Base-by-base conservation (phyloP, 2,329 filamentous ascomycete genomes). In the Clathrospora elynae region DNA sequence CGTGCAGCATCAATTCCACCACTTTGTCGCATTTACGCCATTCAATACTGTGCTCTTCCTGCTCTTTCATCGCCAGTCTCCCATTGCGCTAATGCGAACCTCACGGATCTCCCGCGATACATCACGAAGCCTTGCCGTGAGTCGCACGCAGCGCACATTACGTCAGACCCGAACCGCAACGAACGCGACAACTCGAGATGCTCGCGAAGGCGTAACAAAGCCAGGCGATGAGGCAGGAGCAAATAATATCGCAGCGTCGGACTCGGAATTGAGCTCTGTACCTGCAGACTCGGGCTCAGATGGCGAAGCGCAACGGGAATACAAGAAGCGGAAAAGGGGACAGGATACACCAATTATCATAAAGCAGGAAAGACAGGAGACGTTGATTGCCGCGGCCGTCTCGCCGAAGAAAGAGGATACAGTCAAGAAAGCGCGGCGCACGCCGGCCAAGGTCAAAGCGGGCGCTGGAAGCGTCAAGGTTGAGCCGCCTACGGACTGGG, bases 401-500 rank as follows among this genome's bases (percentile, higher is more conserved):
- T 61, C 71, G 12, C 58, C 61, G 7, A 57, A 45, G 46, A 63
- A 62, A 37, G 47, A 41, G 14, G 31, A 20, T 14, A 67, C 51
- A 37, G 50, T 52, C 19, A 61, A 65, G 22, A 71, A 71, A 51
- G 43, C 70, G 4, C 71, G 73, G 19, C 71, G 70, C 5, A 57
- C 45, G 16, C 64, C 63, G 29, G 64, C 65, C 19, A 73, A 66
- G 39, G 61, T 54, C 11, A 61, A 62, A 10, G 53, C 46, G 4
- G 46, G 40, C 30, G 47, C 62, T 57, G 67, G 61, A 23, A 58
- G 25, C 31, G 49, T 75, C 35, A 78, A 79, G 52, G 56, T 73
- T 11, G 75, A 79, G 51, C 82, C 90, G 1, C 90, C 91, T 0
- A 78, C 83, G 0, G 84, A 90, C 66, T 96, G 93, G 93, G 83